Percentiles rank a stretch among this genome's conserved stretches.
Evolutionary conservation across 2,329 filamentous ascomycete genomes (phyloP).

Genomic region (Aspergillus pseudotamarii): DNA sequence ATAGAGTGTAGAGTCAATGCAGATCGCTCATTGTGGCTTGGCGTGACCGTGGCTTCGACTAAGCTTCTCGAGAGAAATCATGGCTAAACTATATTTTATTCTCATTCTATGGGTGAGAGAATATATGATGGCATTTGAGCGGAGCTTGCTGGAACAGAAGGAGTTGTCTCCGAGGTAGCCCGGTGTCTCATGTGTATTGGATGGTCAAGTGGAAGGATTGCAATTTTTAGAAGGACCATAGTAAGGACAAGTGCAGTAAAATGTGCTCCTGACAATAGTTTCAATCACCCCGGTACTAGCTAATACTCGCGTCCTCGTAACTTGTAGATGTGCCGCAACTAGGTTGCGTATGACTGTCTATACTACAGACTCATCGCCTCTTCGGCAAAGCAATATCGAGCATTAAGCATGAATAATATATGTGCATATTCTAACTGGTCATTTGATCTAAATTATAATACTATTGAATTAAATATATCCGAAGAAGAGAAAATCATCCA

Average conservation of each 20-base stretch:
- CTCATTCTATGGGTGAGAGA: neutral
- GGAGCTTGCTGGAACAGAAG: neutral
- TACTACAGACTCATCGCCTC: too few relatives aligned
- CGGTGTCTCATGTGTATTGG: neutral
- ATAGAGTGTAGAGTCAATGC: neutral
- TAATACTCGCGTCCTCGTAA: too few relatives aligned
- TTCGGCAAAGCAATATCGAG: neutral
- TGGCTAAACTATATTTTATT: neutral
- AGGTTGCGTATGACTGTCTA: too few relatives aligned
- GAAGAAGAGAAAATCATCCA: neutral
- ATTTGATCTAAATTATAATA: neutral
- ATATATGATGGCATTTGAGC: neutral
- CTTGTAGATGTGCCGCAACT: too few relatives aligned
- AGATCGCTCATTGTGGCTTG: neutral
- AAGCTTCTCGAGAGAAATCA: neutral
- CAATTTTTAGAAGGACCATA: neutral
- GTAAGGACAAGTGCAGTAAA: neutral
- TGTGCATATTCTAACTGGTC: neutral
- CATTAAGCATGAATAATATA: neutral
- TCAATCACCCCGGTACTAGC: neutral
- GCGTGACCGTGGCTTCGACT: neutral
- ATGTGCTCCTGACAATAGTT: neutral
- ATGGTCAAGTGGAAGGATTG: neutral
- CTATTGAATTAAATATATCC: neutral
- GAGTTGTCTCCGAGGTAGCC: neutral